A percentile compares a stretch with the other conserved stretches of the same genome.
Evolutionary conservation across 352 stramenopile genomes (phyloP).

Genomic region (Phytophthora nicotianae): DNA sequence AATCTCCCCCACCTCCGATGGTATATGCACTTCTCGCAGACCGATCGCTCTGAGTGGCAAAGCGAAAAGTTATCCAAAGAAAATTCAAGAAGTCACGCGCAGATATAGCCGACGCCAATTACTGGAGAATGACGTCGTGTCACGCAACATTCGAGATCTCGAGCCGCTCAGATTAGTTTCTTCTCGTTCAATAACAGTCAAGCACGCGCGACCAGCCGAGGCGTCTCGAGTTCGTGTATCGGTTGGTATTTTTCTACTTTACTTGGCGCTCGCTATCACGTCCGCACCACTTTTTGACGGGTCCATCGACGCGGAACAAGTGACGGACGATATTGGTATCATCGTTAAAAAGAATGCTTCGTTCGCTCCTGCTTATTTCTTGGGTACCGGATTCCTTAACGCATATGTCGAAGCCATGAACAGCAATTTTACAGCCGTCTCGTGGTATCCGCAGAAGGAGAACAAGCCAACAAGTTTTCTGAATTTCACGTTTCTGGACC

Average conservation of each 20-base stretch:
- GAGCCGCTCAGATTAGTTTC: slow-evolving; percentile 15
- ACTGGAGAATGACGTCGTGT: slow-evolving; percentile 36
- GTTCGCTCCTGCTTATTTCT: slow-evolving; percentile 40
- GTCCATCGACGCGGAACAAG: slow-evolving; percentile 39
- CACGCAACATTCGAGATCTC: slow-evolving; percentile 28
- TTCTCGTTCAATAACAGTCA: not conserved
- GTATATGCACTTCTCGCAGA: not conserved
- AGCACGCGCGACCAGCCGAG: slow-evolving; percentile 20
- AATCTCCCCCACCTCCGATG: slow-evolving; percentile 6
- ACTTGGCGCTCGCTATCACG: slow-evolving; percentile 36
- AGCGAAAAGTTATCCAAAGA: not conserved
- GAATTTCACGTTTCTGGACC: slow-evolving; percentile 36
- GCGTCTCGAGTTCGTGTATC: slow-evolving; percentile 17
- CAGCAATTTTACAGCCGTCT: slow-evolving; percentile 28
- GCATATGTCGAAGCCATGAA: slow-evolving; percentile 29
- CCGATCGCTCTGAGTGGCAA: slow-evolving; percentile 7
- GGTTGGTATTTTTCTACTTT: slow-evolving; percentile 38
- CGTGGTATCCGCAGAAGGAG: slow-evolving; percentile 41
- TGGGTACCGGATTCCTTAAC: slow-evolving; percentile 33
- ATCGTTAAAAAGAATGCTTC: slow-evolving; percentile 45
- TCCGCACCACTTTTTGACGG: slow-evolving; percentile 37
- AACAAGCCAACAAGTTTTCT: slow-evolving; percentile 36
- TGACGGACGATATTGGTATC: slow-evolving; percentile 33
- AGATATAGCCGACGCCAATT: slow-evolving; percentile 21
- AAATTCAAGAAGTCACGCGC: slow-evolving; percentile 6